Evolutionary conservation across 129 eudicot genomes (phyloP).

Genomic region (Centaurea solstitialis): DNA sequence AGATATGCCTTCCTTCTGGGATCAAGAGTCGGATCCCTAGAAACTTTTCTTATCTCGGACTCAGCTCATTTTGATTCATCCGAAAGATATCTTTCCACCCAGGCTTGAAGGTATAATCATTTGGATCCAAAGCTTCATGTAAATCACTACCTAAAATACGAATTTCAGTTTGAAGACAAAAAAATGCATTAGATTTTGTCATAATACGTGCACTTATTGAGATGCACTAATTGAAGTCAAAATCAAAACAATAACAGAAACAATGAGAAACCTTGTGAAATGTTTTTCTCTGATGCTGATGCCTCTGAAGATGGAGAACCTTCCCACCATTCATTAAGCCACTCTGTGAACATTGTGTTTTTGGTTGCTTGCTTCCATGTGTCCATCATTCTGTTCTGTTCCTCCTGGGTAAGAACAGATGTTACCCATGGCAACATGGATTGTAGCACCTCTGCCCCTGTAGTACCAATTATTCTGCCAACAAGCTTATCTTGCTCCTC

Average conservation of each 20-base stretch:
- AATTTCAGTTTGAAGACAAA: neutral
- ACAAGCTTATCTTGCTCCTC: constrained; percentile 98
- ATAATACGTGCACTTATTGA: constrained; percentile 2
- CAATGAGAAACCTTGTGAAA: constrained; percentile 61
- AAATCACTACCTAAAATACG: constrained; percentile 44
- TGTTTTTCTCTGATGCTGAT: constrained; percentile 43
- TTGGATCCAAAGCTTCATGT: constrained; percentile 77
- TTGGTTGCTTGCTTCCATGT: constrained; percentile 97
- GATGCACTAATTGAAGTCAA: constrained; percentile 9
- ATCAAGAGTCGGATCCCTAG: constrained; percentile 96
- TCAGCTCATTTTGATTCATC: constrained; percentile 99
- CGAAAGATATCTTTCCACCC: constrained; percentile 99
- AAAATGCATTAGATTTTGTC: neutral
- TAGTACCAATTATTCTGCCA: constrained; percentile 95
- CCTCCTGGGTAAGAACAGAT: constrained; percentile 96
- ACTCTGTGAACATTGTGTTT: constrained; percentile 95
- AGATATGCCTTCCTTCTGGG: constrained; percentile 99
- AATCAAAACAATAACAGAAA: neutral
- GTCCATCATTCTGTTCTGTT: constrained; percentile 97
- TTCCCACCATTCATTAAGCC: constrained; percentile 99
- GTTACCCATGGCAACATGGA: constrained; percentile 99
- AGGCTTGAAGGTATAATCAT: constrained; percentile 88
- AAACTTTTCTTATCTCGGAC: constrained; percentile 96
- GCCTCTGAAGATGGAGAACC: constrained; percentile 62
- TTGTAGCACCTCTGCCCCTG: constrained; percentile 98